Evolutionary conservation across 352 stramenopile species (phyloP).

Genomic region (Globisporangium solare): DNA sequence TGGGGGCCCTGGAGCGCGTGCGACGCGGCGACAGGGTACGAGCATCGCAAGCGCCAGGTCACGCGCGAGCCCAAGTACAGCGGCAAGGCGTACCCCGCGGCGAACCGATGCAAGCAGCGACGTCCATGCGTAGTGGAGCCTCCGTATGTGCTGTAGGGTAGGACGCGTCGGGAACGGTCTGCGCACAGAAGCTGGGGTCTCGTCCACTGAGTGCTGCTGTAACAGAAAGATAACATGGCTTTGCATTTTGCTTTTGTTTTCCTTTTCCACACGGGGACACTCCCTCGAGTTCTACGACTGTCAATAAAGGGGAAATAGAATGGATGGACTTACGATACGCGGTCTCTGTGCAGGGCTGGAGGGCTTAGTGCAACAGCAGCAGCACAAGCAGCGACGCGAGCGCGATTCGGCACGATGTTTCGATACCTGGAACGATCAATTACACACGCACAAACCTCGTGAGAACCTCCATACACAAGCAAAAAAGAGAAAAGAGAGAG

Average conservation of each 20-base stretch:
- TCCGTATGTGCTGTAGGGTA: background rate
- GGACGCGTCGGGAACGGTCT: background rate
- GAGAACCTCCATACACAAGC: background rate
- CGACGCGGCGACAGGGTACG: conserved; percentile 16
- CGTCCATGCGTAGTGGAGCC: background rate
- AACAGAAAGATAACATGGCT: too few species aligned
- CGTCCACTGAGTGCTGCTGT: too few species aligned
- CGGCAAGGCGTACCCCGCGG: conserved; percentile 24
- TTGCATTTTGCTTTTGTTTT: too few species aligned
- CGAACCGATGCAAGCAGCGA: conserved; percentile 9
- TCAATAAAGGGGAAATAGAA: background rate
- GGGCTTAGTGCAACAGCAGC: background rate
- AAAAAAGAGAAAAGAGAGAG: too few species aligned
- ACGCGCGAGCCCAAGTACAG: conserved; percentile 25
- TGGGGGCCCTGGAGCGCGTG: conserved; percentile 9
- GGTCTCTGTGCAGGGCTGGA: too few species aligned
- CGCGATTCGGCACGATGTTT: background rate
- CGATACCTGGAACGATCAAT: too few species aligned
- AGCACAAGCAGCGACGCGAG: background rate
- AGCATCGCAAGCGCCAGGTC: conserved; percentile 34
- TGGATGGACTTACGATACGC: too few species aligned
- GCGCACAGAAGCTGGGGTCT: too few species aligned
- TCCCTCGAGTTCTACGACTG: background rate
- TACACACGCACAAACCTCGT: background rate
- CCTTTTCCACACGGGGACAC: too few species aligned